Conservation (phyloP, 208 protist genomes). For the Wallacemonas sp. region DNA sequence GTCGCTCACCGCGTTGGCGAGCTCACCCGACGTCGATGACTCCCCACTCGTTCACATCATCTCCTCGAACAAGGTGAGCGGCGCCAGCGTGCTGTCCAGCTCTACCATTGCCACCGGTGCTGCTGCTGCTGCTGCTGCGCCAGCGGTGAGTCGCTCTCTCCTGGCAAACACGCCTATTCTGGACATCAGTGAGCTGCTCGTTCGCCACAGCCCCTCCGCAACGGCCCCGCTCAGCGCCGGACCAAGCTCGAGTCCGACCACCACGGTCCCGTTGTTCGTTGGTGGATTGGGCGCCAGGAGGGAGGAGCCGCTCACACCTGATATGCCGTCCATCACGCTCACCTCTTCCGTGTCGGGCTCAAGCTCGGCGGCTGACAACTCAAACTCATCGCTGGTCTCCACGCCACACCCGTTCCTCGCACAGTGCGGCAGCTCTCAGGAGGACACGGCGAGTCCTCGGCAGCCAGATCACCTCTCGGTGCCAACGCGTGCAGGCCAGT, state of each 20-base stretch:
- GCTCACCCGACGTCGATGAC: conserved; percentile 2
- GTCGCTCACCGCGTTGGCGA: neutral
- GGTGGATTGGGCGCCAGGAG: no score
- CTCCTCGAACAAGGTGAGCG: neutral
- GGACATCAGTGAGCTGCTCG: conserved; percentile 10
- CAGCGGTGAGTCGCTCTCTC: no score
- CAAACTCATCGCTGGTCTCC: neutral
- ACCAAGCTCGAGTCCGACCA: neutral
- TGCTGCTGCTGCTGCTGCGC: neutral
- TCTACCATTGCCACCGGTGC: neutral
- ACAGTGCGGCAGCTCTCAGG: no score
- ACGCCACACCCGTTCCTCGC: neutral
- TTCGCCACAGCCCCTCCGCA: neutral
- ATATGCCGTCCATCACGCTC: neutral
- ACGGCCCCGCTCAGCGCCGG: neutral
- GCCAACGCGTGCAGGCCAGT: no score
- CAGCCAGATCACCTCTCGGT: no score
- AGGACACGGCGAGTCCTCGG: no score
- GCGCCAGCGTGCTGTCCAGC: neutral
- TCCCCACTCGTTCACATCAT: neutral
- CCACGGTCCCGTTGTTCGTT: neutral
- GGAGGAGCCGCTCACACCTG: neutral
- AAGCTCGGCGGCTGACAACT: neutral
- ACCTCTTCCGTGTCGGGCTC: neutral
- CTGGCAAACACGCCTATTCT: conserved; percentile 9